Conservation (phyloP, 352 stramenopile species). For the Aphanomyces astaci region DNA sequence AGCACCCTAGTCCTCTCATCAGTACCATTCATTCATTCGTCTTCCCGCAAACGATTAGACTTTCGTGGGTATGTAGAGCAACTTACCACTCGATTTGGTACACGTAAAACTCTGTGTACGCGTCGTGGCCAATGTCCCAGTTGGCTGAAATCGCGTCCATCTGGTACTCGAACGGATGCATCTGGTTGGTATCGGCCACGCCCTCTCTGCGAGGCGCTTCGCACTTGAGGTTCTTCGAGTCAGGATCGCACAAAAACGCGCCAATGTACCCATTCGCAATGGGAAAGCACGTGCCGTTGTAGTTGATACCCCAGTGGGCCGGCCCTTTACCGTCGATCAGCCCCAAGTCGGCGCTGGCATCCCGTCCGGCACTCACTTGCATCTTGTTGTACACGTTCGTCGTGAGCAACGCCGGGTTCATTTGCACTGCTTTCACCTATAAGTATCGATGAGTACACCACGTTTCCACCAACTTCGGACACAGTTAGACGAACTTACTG, state of each 20-base stretch:
- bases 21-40: too few relatives aligned
- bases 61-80: too few relatives aligned
- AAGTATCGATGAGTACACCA: too few relatives aligned
- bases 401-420: not conserved
- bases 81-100: constrained; percentile 47
- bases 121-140: constrained; percentile 46
- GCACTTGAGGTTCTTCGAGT: too few relatives aligned
- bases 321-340: constrained; percentile 35
- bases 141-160: constrained; percentile 61
- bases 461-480: not conserved
- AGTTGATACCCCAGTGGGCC: constrained; percentile 48
- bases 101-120: constrained; percentile 42
- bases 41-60: too few relatives aligned
- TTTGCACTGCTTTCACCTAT: not conserved
- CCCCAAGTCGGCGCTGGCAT: constrained; percentile 34
- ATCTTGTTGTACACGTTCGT: constrained; percentile 8
- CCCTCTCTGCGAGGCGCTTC: too few relatives aligned
- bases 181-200: constrained; percentile 32
- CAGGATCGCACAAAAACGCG: too few relatives aligned
- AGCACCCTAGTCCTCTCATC: constrained; percentile 27
- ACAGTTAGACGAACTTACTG: not conserved
- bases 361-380: constrained; percentile 18
- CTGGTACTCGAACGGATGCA: constrained; percentile 45
- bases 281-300: constrained; percentile 42
- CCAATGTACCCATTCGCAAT: constrained; percentile 44